Evolutionary conservation across 2,329 filamentous ascomycete genomes (phyloP), one percentile per base, ranked within the genome.

Genomic region (Neonectria hederae): DNA sequence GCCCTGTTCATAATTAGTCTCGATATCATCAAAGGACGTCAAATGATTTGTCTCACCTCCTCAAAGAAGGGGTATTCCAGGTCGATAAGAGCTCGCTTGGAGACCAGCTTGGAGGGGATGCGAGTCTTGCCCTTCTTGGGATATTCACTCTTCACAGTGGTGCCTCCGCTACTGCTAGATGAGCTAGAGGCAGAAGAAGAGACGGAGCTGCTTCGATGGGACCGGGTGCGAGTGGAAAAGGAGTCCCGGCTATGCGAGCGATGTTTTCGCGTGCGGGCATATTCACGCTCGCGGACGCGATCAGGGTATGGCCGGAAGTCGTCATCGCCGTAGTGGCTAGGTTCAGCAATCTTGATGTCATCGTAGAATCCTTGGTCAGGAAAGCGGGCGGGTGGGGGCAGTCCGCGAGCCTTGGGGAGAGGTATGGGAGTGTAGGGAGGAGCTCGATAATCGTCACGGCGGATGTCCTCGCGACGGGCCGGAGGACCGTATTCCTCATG

Each of bases 61-160:
- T 97, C 92, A 60, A 92, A 86, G 72, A 90, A 97, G 0, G 93
- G 92, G 78, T 97, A 97, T 13, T 92, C 91, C 14, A 97, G 83
- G 68, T 97, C 92, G 66, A 92, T 90, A 35, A 97, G 86, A 2
- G 93, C 94, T 65, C 90, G 86, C 76, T 92, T 91, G 68, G 92
- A 92, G 14, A 97, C 92, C 64, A 97, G 83, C 61, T 91, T 87
- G 63, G 88, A 89, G 1, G 94, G 94, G 77, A 97, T 94, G 71
- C 92, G 89, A 14, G 94, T 97, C 84, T 94, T 97, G 72, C 94
- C 94, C 77, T 91, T 94, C 81, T 92, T 92, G 10, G 91, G 91
- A 68, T 92, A 93, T 62, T 89, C 86, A 77, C 82, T 87, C 73
- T 82, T 84, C n/a, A 84, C 77, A 10, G 83, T 83, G 2, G 84